phyloP scores from a whole-genome alignment of 768 basidiomycete species.

The Suillus luteus region DNA sequence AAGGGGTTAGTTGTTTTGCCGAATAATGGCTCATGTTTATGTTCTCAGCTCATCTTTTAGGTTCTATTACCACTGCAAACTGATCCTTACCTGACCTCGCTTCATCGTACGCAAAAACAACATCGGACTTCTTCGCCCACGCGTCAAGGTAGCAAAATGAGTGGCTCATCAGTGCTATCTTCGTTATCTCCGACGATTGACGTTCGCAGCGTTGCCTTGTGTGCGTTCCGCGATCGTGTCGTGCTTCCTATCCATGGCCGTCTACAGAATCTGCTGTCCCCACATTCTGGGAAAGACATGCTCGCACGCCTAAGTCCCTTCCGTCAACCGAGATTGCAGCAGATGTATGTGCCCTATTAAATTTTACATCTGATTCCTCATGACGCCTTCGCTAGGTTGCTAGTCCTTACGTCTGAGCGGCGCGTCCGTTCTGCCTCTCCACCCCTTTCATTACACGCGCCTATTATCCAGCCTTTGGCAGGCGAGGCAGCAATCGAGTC shows the following conservation, averaged over 20 bases:
- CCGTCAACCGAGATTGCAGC: slow-evolving; percentile 72
- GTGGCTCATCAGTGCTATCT: slow-evolving; percentile 24
- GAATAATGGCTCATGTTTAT: slow-evolving; percentile 20
- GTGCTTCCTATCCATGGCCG: slow-evolving; percentile 64
- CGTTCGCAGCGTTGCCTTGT: slow-evolving; percentile 77
- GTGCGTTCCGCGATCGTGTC: slow-evolving; percentile 78
- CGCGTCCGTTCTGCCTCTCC: slow-evolving; percentile 55
- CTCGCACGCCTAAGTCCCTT: slow-evolving; percentile 56
- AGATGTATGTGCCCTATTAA: slow-evolving; percentile 58
- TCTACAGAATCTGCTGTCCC: slow-evolving; percentile 56
- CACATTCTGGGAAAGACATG: slow-evolving; percentile 55
- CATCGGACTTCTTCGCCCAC: slow-evolving; percentile 54
- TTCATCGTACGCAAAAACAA: slow-evolving; percentile 63
- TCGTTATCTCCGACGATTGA: slow-evolving; percentile 62
- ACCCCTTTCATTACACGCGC: slow-evolving; percentile 55
- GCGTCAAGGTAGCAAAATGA: slow-evolving; percentile 49
- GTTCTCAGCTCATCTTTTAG: slow-evolving; percentile 40
- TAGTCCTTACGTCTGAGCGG: slow-evolving; percentile 75
- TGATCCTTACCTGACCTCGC: slow-evolving; percentile 62
- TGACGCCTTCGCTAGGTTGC: slow-evolving; percentile 49
- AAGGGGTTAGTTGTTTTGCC: slow-evolving; percentile 60
- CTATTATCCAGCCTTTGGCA: slow-evolving; percentile 55
- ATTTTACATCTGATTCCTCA: not conserved
- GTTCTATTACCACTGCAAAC: slow-evolving; percentile 63
- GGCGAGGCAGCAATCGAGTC: slow-evolving; percentile 71